These are phyloP conservation scores for Bipolaris cookei DNA, from an alignment of 2,329 filamentous ascomycete species.

Conservation along the genomic window DNA sequence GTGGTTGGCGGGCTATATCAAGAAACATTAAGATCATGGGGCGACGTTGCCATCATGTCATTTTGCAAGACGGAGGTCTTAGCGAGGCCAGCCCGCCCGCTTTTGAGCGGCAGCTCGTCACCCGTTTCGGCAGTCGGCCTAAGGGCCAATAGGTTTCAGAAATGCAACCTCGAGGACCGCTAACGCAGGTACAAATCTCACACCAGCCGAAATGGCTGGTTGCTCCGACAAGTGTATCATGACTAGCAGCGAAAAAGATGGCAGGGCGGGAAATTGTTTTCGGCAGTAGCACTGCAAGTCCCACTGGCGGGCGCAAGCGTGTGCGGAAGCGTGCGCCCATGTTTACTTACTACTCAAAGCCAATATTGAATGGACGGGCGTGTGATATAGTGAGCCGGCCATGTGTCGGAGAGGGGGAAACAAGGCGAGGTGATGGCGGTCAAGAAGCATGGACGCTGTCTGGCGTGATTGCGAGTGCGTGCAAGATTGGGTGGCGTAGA, in stretches of 20 bases:
- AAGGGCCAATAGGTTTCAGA: constrained; percentile 43
- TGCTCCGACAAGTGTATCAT: constrained; percentile 41
- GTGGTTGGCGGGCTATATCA: constrained; percentile 25
- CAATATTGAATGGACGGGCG: constrained; percentile 7
- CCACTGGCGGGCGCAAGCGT: constrained; percentile 37
- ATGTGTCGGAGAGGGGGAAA: background rate
- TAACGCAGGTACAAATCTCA: constrained; percentile 48
- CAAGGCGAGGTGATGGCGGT: background rate
- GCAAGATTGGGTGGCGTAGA: constrained; percentile 7
- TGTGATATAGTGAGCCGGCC: constrained; percentile 4
- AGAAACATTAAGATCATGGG: constrained; percentile 22
- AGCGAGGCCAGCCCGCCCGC: constrained; percentile 14
- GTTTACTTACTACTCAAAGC: constrained; percentile 12
- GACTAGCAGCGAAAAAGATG: constrained; percentile 7
- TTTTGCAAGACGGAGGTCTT: background rate
- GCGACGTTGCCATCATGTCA: constrained; percentile 9
- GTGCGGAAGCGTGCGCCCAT: constrained; percentile 27
- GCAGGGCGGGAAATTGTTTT: constrained; percentile 34
- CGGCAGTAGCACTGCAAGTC: constrained; percentile 37
- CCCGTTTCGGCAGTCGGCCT: constrained; percentile 33
- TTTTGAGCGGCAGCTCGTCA: constrained; percentile 30
- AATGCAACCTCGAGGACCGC: constrained; percentile 31
- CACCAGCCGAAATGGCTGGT: constrained; percentile 41
- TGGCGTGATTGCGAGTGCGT: constrained; percentile 2
- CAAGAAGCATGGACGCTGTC: constrained; percentile 5